Base-by-base conservation (phyloP, 2,329 filamentous ascomycete species). In the Graphilbum fragrans region DNA sequence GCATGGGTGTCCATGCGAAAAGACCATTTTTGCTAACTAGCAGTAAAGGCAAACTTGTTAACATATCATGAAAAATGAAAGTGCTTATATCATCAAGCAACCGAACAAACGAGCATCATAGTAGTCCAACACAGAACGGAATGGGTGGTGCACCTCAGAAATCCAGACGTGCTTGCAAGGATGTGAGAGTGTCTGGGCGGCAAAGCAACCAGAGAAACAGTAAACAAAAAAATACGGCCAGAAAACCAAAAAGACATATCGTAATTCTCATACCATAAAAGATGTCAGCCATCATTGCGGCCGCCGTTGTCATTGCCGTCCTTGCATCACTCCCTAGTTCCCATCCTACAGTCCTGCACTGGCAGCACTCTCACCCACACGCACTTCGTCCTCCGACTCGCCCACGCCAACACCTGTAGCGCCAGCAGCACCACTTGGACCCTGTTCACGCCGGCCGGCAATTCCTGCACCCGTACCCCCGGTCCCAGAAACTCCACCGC, bases 351-450 rank as follows among this genome's bases (percentile, higher is more conserved):
- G 42, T 1, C 62, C 62, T 0, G 62, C 58, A 49, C 70, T 77
- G 2, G 73, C 70, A 1, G 75, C 75, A 47, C 74, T 79, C 60
- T 80, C 74, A 2, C 75, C 75, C 22, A 80, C 73, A 39, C 66
- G 65, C 35, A 80, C 57, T 52, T 76, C 74, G 37, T 77, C 73
- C 35, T 78, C 74, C 0, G 72, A 67, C 3, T 77, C 73, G 2
- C 73, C 73, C 0, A 74, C 65, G 5, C 59, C 70, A 2, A 69
- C 55, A 43, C n/a, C n/a, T n/a, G n/a, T n/a, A n/a, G n/a, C n/a
- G n/a, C n/a, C n/a, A n/a, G n/a, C n/a, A n/a, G n/a, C n/a, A n/a
- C n/a, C n/a, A n/a, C n/a, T n/a, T n/a, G n/a, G n/a, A n/a, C n/a
- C n/a, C n/a, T n/a, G n/a, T n/a, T 67, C 63, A 17, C 67, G 61